Percentiles rank a stretch among this genome's conserved stretches.
Evolutionary conservation across 306 rosid genomes (phyloP).

Genomic region (Prunus campanulata): DNA sequence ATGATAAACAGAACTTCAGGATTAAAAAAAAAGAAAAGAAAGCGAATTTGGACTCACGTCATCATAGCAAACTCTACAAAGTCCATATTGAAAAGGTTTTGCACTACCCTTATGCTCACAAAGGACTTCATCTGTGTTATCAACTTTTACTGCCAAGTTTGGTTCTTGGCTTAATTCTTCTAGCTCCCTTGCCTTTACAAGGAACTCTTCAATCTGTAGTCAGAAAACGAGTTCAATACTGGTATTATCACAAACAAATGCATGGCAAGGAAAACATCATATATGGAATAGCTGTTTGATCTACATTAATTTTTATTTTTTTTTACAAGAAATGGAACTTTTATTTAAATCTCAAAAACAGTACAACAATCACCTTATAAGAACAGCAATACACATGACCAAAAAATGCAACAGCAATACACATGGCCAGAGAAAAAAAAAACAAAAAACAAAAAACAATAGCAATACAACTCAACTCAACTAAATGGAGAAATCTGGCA

Average conservation of each 20-base stretch:
- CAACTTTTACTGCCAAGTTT: constrained; percentile 21
- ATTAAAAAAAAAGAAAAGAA: constrained; percentile 7
- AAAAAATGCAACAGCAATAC: not conserved
- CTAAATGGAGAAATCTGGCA: not conserved
- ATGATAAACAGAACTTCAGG: not conserved
- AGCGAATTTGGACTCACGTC: constrained; percentile 47
- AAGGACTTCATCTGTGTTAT: constrained; percentile 29
- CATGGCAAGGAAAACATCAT: not conserved
- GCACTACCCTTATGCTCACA: constrained; percentile 55
- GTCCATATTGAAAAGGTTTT: constrained; percentile 69
- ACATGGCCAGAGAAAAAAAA: too few species aligned
- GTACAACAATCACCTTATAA: not conserved
- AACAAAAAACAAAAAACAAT: too few species aligned
- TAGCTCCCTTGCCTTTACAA: constrained; percentile 47
- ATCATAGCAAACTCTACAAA: constrained; percentile 67
- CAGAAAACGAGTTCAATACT: not conserved
- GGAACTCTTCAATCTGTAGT: constrained; percentile 14
- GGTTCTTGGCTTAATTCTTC: constrained; percentile 20
- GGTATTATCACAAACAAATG: not conserved
- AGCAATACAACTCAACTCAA: not conserved
- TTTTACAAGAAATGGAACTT: not conserved
- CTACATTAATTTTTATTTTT: not conserved
- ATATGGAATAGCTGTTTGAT: not conserved
- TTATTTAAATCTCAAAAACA: not conserved
- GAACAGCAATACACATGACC: not conserved